Conservation (phyloP, 1,284 basidiomycete species). For the Austroboletus rostrupii region DNA sequence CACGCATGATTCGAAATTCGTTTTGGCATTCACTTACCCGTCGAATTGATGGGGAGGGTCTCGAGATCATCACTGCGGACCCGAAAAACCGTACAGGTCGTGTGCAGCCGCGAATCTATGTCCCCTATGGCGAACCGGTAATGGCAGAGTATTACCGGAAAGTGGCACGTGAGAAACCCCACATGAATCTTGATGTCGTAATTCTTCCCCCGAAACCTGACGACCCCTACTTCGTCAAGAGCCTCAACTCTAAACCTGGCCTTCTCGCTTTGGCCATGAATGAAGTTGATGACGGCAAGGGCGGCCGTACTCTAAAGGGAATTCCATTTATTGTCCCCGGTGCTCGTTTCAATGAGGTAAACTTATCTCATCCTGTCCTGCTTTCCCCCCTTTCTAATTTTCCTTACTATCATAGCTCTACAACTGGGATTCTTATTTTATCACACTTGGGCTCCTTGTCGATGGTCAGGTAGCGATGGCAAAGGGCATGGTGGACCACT, state of each 20-base stretch:
- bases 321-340: slow-evolving; percentile 97
- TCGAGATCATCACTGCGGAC: slow-evolving; percentile 95
- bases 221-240: slow-evolving; percentile 87
- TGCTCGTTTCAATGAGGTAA: slow-evolving; percentile 94
- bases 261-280: slow-evolving; percentile 95
- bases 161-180: slow-evolving; percentile 80
- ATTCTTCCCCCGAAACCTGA: slow-evolving; percentile 83
- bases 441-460: slow-evolving; percentile 88
- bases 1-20: slow-evolving; percentile 96
- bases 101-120: slow-evolving; percentile 88
- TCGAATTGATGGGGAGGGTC: slow-evolving; percentile 93
- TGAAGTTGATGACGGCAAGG: slow-evolving; percentile 77
- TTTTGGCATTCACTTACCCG: slow-evolving; percentile 98
- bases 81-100: slow-evolving; percentile 92
- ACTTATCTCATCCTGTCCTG: slow-evolving; percentile 20
- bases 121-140: slow-evolving; percentile 86
- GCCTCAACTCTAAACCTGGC: slow-evolving; percentile 90
- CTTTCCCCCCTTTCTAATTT: slow-evolving; percentile 8
- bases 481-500: slow-evolving; percentile 96
- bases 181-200: slow-evolving; percentile 88
- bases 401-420: slow-evolving; percentile 52
- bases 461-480: slow-evolving; percentile 93
- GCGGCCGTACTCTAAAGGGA: slow-evolving; percentile 81
- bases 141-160: slow-evolving; percentile 92
- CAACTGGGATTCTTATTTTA: slow-evolving; percentile 95